Evolutionary conservation across 306 rosid genomes (phyloP), one percentile per base, ranked within the genome.

Genomic region (Acacia acuminata): DNA sequence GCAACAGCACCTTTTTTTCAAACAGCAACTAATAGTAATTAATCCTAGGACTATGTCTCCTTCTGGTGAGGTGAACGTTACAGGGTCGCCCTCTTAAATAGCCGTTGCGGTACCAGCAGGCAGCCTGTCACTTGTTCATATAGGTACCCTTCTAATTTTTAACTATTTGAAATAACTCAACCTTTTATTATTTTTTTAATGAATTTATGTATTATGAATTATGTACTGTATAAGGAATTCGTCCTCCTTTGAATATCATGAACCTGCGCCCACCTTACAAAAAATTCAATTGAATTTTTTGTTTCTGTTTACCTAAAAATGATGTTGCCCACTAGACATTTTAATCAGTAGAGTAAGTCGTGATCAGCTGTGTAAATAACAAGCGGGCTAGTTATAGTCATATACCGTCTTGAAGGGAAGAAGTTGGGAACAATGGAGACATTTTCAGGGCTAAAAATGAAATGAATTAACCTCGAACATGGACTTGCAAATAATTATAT

Each of bases 401-500:
- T 55, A 4, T 55, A 55, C 63, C 63, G 12, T n/a, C 12, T 56
- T 56, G 64, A 7, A n/a, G 27, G 64, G 45, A 66, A 45, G 45
- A 19, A 10, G 45, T 20, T 20, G 16, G 3, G 76, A 7, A 24
- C 4, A 1, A 19, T 72, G 40, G 8, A 25, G 42, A 27, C 58
- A 72, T 72, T 16, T 71, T 72, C 76, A 27, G 43, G 38, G 76
- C 61, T 45, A 25, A 45, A 25, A 45, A 44, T 24, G 6, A 2
- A 20, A 24, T 47, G 30, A 60, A 40, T 71, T 71, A 34, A 25
- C 47, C 55, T 79, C 61, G 30, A 7, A 12, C 66, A 36, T 22
- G 64, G 50, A 47, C 45, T 73, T 81, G 51, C 55, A 63, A 15
- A 22, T 16, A 50, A 63, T 80, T 7, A 80, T 48, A 80, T 72